Conservation (phyloP, 768 basidiomycete genomes). For the Collybiopsis confluens region DNA sequence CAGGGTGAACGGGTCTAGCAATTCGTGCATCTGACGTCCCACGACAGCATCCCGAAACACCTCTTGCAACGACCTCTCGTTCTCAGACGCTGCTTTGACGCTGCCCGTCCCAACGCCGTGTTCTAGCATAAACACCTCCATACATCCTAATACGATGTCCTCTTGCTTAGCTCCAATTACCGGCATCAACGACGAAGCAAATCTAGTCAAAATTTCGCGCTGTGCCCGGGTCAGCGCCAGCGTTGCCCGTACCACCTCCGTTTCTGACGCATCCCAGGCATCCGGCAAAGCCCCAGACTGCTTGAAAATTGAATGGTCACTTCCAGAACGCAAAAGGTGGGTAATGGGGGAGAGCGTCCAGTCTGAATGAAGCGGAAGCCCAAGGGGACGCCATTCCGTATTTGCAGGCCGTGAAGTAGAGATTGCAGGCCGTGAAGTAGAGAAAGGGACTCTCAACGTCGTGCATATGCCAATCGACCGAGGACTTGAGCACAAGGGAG, state of each 20-base stretch:
- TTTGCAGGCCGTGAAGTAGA: constrained; percentile 8
- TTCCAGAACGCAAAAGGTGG: constrained; percentile 75
- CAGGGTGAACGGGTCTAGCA: constrained; percentile 54
- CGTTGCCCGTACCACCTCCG: constrained; percentile 67
- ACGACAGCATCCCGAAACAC: constrained; percentile 80
- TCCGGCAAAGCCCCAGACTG: constrained; percentile 41
- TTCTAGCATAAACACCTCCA: constrained; percentile 96
- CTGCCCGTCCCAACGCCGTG: constrained; percentile 47
- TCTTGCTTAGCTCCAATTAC: constrained; percentile 37
- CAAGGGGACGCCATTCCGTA: constrained; percentile 20
- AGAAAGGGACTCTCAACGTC: constrained; percentile 44
- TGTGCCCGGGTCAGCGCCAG: constrained; percentile 56
- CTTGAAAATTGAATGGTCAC: constrained; percentile 64
- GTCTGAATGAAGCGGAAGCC: constrained; percentile 49
- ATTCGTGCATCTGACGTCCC: constrained; percentile 47
- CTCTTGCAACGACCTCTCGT: constrained; percentile 40
- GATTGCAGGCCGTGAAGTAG: constrained; percentile 9
- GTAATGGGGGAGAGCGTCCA: constrained; percentile 72
- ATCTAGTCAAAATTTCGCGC: constrained; percentile 36
- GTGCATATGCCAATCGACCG: constrained; percentile 53
- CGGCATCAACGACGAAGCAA: constrained; percentile 17
- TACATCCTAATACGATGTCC: constrained; percentile 69
- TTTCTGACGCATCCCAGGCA: constrained; percentile 76
- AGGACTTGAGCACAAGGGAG: constrained; percentile 46
- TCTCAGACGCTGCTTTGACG: constrained; percentile 38